Conservation (phyloP, 192 early-diverging fungal genomes). For the Dimargaris verticillata region DNA sequence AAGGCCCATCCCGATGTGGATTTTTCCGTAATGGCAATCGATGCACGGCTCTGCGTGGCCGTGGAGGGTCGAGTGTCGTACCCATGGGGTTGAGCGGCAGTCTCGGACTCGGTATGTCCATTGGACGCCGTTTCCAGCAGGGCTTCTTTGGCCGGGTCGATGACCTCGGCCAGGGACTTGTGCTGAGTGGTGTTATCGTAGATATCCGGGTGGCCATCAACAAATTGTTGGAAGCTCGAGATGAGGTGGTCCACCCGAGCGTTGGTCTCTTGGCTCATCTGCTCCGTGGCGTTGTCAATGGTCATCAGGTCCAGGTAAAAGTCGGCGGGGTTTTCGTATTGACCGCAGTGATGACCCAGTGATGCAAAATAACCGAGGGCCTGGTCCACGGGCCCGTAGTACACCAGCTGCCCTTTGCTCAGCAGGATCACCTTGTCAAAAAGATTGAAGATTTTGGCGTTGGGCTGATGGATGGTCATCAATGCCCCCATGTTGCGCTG, state of each 20-base stretch:
- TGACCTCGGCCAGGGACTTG: no score
- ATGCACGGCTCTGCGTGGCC: no score
- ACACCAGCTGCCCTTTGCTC: slow-evolving; percentile 44
- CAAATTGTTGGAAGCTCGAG: not conserved
- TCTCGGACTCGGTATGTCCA: not conserved
- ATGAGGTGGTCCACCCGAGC: slow-evolving; percentile 23
- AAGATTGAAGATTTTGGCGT: slow-evolving; percentile 58
- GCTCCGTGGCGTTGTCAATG: slow-evolving; percentile 28
- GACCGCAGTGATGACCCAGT: slow-evolving; percentile 42
- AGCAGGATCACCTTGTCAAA: slow-evolving; percentile 72
- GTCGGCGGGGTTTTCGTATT: slow-evolving; percentile 55
- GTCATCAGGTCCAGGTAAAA: no score
- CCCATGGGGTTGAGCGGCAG: not conserved
- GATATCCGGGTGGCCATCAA: not conserved
- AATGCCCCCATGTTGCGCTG: slow-evolving; percentile 48
- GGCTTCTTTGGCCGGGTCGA: not conserved
- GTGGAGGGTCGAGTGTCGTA: no score
- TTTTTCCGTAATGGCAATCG: no score
- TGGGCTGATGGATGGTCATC: slow-evolving; percentile 85
- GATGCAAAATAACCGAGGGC: slow-evolving; percentile 28
- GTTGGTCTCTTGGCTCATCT: slow-evolving; percentile 21
- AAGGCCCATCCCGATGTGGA: slow-evolving; percentile 6
- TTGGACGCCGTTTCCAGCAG: not conserved
- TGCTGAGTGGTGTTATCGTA: not conserved
- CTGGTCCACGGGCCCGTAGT: slow-evolving; percentile 31